Conservation (phyloP, 805 yeast species). For the Metschnikowia santaceciliae region DNA sequence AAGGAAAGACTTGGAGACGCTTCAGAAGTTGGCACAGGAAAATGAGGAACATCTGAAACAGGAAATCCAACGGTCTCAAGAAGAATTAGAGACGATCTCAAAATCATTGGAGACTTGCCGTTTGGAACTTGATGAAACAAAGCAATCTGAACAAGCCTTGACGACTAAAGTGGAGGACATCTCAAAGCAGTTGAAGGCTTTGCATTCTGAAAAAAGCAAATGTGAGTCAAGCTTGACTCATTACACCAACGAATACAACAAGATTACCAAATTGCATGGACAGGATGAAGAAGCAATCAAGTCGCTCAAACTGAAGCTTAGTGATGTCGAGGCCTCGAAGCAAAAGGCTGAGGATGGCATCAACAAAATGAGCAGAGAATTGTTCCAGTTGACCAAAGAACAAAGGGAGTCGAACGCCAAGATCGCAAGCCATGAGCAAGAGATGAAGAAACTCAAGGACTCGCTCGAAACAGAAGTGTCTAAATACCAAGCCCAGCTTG, state of each 20-base stretch:
- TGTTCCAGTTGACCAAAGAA: constrained; percentile 60
- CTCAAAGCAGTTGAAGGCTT: constrained; percentile 17
- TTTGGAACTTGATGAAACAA: constrained; percentile 19
- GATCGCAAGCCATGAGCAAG: constrained; percentile 42
- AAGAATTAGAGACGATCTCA: constrained; percentile 21
- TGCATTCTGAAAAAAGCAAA: constrained; percentile 30
- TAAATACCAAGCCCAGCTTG: constrained; percentile 20
- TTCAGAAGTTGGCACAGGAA: constrained; percentile 17
- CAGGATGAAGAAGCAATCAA: constrained; percentile 24
- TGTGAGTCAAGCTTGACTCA: constrained; percentile 28
- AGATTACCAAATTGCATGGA: constrained; percentile 24
- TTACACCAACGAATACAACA: constrained; percentile 30
- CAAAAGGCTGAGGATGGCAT: constrained; percentile 79
- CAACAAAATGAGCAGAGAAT: constrained; percentile 84
- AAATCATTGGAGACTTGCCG: constrained; percentile 13
- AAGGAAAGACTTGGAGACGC: constrained; percentile 20
- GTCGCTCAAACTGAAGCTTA: constrained; percentile 30
- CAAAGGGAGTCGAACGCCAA: constrained; percentile 48
- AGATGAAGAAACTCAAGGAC: constrained; percentile 25
- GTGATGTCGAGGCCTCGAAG: constrained; percentile 39
- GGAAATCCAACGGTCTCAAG: constrained; percentile 13
- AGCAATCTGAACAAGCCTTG: constrained; percentile 20
- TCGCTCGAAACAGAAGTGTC: constrained; percentile 32
- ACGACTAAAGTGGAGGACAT: constrained; percentile 20
- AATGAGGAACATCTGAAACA: constrained; percentile 20